Base-by-base conservation (phyloP, 768 basidiomycete species). In the Collybia nuda region DNA sequence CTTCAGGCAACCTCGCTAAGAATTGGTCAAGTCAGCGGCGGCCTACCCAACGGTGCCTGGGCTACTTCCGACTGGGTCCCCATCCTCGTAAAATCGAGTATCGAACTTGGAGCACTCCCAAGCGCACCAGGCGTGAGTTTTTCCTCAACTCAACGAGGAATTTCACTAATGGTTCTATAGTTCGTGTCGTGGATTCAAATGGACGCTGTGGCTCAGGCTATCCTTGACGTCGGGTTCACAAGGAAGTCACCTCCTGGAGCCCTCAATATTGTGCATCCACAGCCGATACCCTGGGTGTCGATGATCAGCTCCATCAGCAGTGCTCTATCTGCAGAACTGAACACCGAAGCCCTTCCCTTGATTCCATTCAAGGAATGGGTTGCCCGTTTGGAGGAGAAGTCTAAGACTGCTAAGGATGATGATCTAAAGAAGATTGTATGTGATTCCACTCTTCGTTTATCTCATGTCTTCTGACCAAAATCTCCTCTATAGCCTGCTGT, bases 1-100 rank as follows among this genome's bases (percentile, higher is more conserved):
- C 50, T 79, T 2, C 63, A 64, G 6, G 62, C 61, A 0, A 63
- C 68, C 0, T 69, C 70, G 2, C 60, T 79, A 23, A 65, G 80
- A 2, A 70, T 78, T 8, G 80, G 78, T 0, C 79, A 81, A 49
- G 60, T 79, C 6, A 64, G 62, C 22, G 77, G 77, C 14, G 73
- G 74, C 19, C 51, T 48, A 0, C 59, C 59, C 1, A 65, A 64
- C 7, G 78, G 78, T 17, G 68, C 69, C 0, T 79, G 78, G 78
- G 67, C 67, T 2, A 63, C 67, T 2, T 69, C 62, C 0, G 76
- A 79, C 41, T 81, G 79, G 79, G 56, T 79, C 23, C 77, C 79
- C 14, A 65, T 69, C 32, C 58, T 79, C 3, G 64, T 74, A 14
- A 64, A 71, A 46, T 66, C 69, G 0, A 67, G 68, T 40, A n/a